These are phyloP conservation scores for Coniochaeta prunicola DNA, from an alignment of 2,329 filamentous ascomycete species.

Conservation along the genomic window DNA sequence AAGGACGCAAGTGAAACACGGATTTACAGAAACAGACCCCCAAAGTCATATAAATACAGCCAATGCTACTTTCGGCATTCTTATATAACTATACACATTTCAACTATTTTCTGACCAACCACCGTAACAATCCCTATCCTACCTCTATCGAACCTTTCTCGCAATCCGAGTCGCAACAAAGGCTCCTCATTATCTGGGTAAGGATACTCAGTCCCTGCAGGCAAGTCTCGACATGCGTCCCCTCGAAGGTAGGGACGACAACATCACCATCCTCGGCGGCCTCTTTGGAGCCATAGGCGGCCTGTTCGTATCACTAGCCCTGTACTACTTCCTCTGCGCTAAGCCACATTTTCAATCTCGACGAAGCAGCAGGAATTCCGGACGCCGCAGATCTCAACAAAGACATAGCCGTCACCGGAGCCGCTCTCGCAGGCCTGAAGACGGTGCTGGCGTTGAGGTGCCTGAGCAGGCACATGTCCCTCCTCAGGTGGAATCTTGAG, in stretches of 20 bases:
- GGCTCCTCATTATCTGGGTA: too few relatives aligned
- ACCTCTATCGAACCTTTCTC: too few relatives aligned
- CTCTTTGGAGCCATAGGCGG: background rate
- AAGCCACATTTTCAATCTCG: background rate
- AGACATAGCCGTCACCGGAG: background rate
- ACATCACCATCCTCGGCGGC: background rate
- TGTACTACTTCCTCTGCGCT: background rate
- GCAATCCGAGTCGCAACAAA: too few relatives aligned
- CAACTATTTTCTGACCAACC: too few relatives aligned
- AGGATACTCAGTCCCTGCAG: too few relatives aligned
- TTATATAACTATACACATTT: too few relatives aligned
- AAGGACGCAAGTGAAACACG: too few relatives aligned
- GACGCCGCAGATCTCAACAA: background rate
- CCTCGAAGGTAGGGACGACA: background rate
- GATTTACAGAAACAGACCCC: too few relatives aligned
- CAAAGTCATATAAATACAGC: too few relatives aligned
- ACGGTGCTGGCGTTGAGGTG: background rate
- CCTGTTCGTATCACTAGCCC: background rate
- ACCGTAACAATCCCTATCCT: too few relatives aligned
- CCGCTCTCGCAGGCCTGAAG: background rate
- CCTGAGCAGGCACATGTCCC: background rate
- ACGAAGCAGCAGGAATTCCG: background rate
- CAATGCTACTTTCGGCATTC: too few relatives aligned
- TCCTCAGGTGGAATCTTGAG: too few relatives aligned
- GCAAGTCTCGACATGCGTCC: background rate